These are phyloP conservation scores for Aspergillus eucalypticola DNA, from an alignment of 2,329 filamentous ascomycete species.

Conservation along the genomic window DNA sequence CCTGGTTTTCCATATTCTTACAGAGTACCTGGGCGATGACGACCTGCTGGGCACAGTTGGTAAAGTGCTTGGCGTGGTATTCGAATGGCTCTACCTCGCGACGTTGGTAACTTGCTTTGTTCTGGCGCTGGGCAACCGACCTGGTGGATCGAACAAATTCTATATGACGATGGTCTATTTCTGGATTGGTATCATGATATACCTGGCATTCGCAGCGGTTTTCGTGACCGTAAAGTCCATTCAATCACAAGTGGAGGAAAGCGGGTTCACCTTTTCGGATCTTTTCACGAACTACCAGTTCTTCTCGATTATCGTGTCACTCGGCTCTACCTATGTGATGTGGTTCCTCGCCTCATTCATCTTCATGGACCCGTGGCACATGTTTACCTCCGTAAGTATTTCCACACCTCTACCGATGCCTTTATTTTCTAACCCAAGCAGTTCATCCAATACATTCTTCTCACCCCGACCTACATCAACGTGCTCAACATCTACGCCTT, in stretches of 20 bases:
- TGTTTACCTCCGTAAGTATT: constrained; percentile 73
- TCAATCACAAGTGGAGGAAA: constrained; percentile 64
- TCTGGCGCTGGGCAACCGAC: constrained; percentile 87
- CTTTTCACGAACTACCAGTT: constrained; percentile 88
- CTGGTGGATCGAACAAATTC: constrained; percentile 87
- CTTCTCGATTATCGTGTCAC: constrained; percentile 88
- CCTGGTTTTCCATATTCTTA: constrained; percentile 96
- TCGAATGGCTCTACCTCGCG: constrained; percentile 93
- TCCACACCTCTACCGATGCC: background rate
- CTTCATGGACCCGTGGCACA: constrained; percentile 99
- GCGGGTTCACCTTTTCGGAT: constrained; percentile 66
- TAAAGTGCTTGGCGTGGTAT: constrained; percentile 79
- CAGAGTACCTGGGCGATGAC: constrained; percentile 73
- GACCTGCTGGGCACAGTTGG: constrained; percentile 73
- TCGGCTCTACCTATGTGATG: constrained; percentile 88
- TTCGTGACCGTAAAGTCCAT: constrained; percentile 92
- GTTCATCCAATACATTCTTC: constrained; percentile 88
- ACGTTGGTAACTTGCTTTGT: constrained; percentile 94
- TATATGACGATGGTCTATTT: constrained; percentile 99
- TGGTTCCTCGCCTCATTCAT: constrained; percentile 89
- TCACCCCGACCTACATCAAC: constrained; percentile 97
- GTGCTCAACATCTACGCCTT: constrained; percentile 99
- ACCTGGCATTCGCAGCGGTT: constrained; percentile 90
- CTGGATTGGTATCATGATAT: constrained; percentile 94
- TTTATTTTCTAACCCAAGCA: constrained; percentile 32